Evolutionary conservation across 345 rosid species (phyloP).

Genomic region (Camelina laxa): DNA sequence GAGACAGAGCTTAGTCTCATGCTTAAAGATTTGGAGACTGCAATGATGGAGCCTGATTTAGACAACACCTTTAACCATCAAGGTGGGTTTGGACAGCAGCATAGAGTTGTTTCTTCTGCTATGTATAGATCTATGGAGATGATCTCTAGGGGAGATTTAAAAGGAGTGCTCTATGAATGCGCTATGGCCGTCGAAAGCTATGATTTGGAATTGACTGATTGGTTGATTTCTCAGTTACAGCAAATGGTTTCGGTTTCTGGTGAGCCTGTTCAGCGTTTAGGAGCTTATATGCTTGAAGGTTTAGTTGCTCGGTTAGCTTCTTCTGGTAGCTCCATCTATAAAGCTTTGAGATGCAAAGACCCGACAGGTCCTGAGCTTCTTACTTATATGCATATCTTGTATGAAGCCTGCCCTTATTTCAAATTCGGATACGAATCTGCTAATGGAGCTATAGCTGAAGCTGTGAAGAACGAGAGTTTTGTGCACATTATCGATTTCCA

Average conservation of each 20-base stretch:
- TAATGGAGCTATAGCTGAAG: constrained; percentile 96
- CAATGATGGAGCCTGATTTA: constrained; percentile 68
- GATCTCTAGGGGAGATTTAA: constrained; percentile 69
- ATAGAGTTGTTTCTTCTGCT: constrained; percentile 37
- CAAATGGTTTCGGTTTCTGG: constrained; percentile 92
- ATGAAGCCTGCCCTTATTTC: constrained; percentile 93
- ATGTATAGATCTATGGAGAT: constrained; percentile 54
- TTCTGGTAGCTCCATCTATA: constrained; percentile 86
- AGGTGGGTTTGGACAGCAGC: constrained; percentile 32
- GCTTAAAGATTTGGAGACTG: constrained; percentile 75
- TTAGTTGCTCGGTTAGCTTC: constrained; percentile 78
- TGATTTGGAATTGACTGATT: constrained; percentile 56
- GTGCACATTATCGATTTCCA: constrained; percentile 92
- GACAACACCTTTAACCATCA: constrained; percentile 36
- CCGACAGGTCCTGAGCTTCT: constrained; percentile 77
- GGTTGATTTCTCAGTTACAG: constrained; percentile 68
- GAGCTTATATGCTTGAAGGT: constrained; percentile 93
- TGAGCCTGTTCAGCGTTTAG: constrained; percentile 83
- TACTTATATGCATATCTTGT: constrained; percentile 86
- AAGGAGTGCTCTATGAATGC: constrained; percentile 73
- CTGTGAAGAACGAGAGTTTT: constrained; percentile 70
- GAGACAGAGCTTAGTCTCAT: constrained; percentile 58
- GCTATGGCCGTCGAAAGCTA: constrained; percentile 72
- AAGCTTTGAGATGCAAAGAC: constrained; percentile 84
- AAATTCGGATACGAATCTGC: constrained; percentile 95